Evolutionary conservation across 1,284 basidiomycete genomes (phyloP), one percentile per base, ranked within the genome.

Genomic region (Wolfiporia cocos): DNA sequence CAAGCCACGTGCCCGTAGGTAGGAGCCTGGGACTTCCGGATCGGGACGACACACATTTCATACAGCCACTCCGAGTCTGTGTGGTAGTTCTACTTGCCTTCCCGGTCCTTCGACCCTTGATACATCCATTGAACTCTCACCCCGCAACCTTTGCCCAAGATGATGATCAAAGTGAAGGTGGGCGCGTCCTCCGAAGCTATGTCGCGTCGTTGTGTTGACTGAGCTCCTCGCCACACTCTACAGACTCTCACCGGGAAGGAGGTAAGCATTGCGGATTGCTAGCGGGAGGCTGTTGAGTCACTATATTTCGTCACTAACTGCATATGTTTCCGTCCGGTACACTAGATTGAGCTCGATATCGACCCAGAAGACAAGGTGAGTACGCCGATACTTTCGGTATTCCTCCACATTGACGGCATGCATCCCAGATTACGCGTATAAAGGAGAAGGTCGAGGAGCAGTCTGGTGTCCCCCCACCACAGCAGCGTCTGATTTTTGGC

Each of bases 401-500:
- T 18, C 21, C 21, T n/a, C 26, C 15, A 20, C 24, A 31, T 26
- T 12, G 33, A 18, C 34, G 34, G 17, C 41, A 28, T 22, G 37
- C 14, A 24, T 20, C 21, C 21, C 54, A 96, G 94, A 92, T 97
- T 61, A 75, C 81, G 36, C 84, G 92, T 53, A 95, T 99, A 69
- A 99, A 99, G 71, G 94, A 97, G 74, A 89, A 92, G 64, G 92
- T 99, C 23, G 96, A 99, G 65, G 95, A 98, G 70, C 96, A 99
- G 68, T 95, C 94, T 31, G 96, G 95, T 57, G 96, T 99, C 37
- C 96, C 96, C 14, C 95, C 96, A 47, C 89, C 78, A 30, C 96
- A 99, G 66, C 96, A 99, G 64, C 81, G 96, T 47, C 68, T 99
- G 56, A 99, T 99, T 63, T 98, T 89, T 63, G 70, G 81, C 56